These are phyloP conservation scores for Batrachochytrium dendrobatidis DNA, from an alignment of 371 early-diverging fungal genomes.

Conservation along the genomic window DNA sequence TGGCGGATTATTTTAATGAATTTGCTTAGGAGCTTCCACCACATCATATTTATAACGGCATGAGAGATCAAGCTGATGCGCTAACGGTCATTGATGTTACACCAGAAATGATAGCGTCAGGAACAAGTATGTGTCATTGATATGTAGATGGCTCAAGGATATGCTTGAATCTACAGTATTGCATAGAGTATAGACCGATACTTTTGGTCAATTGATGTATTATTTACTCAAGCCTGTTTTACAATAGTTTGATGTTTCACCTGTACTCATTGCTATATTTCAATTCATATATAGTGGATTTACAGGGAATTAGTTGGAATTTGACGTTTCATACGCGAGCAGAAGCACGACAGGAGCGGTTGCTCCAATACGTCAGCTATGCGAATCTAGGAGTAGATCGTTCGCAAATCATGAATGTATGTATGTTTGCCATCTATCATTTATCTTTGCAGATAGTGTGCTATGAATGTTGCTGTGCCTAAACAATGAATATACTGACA, in stretches of 20 bases:
- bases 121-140: not conserved
- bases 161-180: not conserved
- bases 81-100: not conserved
- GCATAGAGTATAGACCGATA: not conserved
- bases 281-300: constrained; percentile 16
- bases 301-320: constrained; percentile 33
- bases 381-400: constrained; percentile 17
- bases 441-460: no score
- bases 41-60: no score
- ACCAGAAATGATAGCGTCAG: not conserved
- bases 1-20: no score
- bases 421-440: no score
- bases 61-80: not conserved
- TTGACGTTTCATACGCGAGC: constrained; percentile 21
- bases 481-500: no score
- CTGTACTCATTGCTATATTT: no score
- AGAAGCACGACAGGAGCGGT: constrained; percentile 17
- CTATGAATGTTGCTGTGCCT: no score
- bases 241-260: no score
- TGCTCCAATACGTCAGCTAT: constrained; percentile 24
- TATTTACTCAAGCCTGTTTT: no score
- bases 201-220: no score
- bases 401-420: no score
- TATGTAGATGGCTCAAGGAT: not conserved
- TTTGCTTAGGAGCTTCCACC: no score